Evolutionary conservation across 1,284 basidiomycete genomes (phyloP).

Genomic region (Dichomitus squalens): DNA sequence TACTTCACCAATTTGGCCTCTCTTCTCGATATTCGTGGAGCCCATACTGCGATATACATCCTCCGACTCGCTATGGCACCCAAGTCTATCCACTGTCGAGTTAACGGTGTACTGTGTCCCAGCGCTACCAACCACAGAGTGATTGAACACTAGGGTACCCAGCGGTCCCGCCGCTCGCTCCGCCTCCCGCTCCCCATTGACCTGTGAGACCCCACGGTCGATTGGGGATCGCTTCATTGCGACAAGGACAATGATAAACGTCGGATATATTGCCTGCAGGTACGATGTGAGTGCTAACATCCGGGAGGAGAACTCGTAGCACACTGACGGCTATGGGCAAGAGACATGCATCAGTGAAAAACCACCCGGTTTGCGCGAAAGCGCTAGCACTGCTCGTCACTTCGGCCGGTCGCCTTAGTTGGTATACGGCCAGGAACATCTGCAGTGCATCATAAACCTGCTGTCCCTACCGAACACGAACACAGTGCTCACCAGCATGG

Average conservation of each 20-base stretch:
- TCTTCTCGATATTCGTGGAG: no score
- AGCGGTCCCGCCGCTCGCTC: no score
- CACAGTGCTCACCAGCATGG: not conserved
- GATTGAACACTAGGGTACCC: no score
- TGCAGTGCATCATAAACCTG: no score
- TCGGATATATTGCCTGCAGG: not conserved
- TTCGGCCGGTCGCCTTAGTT: not conserved
- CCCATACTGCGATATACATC: no score
- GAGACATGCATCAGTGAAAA: not conserved
- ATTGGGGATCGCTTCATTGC: not conserved
- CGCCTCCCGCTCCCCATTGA: no score
- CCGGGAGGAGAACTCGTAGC: not conserved
- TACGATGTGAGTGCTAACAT: not conserved
- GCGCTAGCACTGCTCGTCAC: not conserved
- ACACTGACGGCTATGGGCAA: not conserved
- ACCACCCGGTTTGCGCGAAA: not conserved
- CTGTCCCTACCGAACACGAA: not conserved
- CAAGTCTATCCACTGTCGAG: no score
- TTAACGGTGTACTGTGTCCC: no score
- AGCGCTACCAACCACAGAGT: no score
- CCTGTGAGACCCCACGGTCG: not conserved
- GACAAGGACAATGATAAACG: conserved; percentile 1
- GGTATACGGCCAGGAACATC: not conserved
- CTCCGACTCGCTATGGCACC: no score
- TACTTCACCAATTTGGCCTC: no score